phyloP scores from a whole-genome alignment of 306 rosid genomes.

The Casuarina equisetifolia region DNA sequence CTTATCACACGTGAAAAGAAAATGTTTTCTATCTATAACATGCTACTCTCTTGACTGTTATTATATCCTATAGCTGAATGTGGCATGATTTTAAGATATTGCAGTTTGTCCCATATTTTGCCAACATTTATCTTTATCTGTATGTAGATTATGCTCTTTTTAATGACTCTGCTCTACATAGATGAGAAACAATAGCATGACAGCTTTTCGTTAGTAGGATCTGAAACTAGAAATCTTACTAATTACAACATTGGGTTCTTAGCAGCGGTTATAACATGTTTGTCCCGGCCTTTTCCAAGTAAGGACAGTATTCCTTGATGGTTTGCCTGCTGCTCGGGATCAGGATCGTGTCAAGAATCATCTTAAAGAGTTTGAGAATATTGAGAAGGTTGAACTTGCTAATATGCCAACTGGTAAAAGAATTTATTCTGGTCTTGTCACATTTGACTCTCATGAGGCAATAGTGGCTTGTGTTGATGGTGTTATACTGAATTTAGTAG shows the following conservation, averaged over 20 bases:
- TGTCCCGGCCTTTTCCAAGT: neutral
- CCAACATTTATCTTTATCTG: neutral
- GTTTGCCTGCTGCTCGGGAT: slow-evolving; percentile 18
- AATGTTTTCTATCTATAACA: neutral
- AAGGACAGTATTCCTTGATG: slow-evolving; percentile 10
- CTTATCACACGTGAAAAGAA: neutral
- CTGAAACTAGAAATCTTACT: neutral
- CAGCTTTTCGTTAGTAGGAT: neutral
- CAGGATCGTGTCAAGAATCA: slow-evolving; percentile 2
- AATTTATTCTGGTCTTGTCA: slow-evolving; percentile 3
- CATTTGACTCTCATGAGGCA: slow-evolving; percentile 1
- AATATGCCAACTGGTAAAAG: slow-evolving; percentile 17
- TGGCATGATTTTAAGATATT: neutral
- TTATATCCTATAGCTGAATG: too few species aligned
- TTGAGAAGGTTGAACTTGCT: slow-evolving; percentile 15
- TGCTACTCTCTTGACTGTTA: neutral
- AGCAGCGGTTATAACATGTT: neutral
- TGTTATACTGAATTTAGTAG: neutral
- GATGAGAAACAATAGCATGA: neutral
- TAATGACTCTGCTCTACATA: neutral
- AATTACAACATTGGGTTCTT: neutral
- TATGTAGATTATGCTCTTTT: neutral
- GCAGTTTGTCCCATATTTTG: neutral
- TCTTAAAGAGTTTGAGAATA: slow-evolving; percentile 8
- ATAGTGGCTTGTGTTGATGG: slow-evolving; percentile 4